Evolutionary conservation across 495 filamentous ascomycete genomes (phyloP).

Genomic region (Rhypophila decipiens): DNA sequence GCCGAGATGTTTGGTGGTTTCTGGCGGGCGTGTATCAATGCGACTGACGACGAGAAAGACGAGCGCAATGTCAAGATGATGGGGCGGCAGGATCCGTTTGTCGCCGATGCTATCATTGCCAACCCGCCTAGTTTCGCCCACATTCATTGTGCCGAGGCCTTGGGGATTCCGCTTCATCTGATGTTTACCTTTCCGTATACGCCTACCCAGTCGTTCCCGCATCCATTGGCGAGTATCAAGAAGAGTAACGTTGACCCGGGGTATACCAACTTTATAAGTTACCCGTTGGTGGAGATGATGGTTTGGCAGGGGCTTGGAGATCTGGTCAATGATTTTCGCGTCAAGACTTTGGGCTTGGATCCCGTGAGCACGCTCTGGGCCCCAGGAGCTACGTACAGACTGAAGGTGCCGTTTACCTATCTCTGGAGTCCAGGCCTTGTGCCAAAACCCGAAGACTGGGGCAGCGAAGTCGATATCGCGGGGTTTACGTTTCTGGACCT

Average conservation of each 20-base stretch:
- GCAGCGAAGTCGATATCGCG: conserved; percentile 59
- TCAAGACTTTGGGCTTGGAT: conserved; percentile 58
- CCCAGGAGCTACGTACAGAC: conserved; percentile 54
- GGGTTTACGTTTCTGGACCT: conserved; percentile 70
- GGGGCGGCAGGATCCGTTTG: conserved; percentile 53
- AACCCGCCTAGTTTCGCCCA: conserved; percentile 81
- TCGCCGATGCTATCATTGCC: conserved; percentile 77
- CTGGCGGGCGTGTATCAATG: conserved; percentile 68
- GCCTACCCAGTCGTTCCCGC: conserved; percentile 62
- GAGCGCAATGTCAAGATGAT: conserved; percentile 47
- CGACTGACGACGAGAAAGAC: conserved; percentile 53
- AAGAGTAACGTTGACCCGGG: conserved; percentile 53
- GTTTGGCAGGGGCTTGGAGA: conserved; percentile 76
- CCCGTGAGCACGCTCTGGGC: conserved; percentile 61
- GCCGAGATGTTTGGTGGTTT: conserved; percentile 68
- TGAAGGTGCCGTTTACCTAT: conserved; percentile 72
- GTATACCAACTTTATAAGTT: conserved; percentile 66
- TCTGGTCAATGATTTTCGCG: conserved; percentile 65
- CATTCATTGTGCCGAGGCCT: conserved; percentile 71
- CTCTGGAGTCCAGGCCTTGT: conserved; percentile 79
- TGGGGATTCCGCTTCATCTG: conserved; percentile 71
- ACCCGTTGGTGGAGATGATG: conserved; percentile 72
- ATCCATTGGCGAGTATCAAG: conserved; percentile 65
- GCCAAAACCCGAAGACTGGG: conserved; percentile 73
- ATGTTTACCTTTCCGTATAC: conserved; percentile 82